These are phyloP conservation scores for Trametes pubescens DNA, from an alignment of 1,284 basidiomycete genomes.

Conservation along the genomic window DNA sequence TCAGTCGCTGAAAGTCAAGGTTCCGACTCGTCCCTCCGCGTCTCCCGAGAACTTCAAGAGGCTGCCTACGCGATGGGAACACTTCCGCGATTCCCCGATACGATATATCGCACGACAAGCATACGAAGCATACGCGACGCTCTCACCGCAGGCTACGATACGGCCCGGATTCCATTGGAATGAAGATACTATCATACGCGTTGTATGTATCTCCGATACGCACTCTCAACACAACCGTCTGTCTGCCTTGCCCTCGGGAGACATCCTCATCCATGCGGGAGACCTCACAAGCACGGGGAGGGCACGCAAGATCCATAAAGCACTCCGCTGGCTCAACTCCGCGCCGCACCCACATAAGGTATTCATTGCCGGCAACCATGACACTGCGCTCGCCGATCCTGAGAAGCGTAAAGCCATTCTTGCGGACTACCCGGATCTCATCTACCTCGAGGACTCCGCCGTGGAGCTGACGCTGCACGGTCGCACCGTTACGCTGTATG, in stretches of 20 bases:
- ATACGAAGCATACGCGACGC: neutral
- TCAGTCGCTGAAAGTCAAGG: neutral
- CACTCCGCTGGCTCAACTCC: slow-evolving; percentile 41
- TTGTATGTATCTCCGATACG: neutral
- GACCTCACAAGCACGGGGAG: slow-evolving; percentile 48
- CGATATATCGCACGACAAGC: neutral
- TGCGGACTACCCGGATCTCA: slow-evolving; percentile 35
- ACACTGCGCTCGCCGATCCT: slow-evolving; percentile 37
- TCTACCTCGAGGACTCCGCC: slow-evolving; percentile 42
- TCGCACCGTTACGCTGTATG: slow-evolving; percentile 26
- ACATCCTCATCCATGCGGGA: slow-evolving; percentile 45
- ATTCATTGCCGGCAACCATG: slow-evolving; percentile 54
- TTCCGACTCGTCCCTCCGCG: neutral
- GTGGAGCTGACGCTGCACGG: slow-evolving; percentile 37
- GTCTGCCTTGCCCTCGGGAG: slow-evolving; percentile 20
- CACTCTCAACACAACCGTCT: neutral
- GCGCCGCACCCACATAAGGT: slow-evolving; percentile 49
- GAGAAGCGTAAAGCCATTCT: slow-evolving; percentile 14
- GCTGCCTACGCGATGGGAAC: neutral
- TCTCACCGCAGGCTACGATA: neutral
- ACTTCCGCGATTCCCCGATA: neutral
- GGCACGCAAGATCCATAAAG: slow-evolving; percentile 41
- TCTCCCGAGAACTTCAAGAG: neutral
- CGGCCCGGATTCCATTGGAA: neutral
- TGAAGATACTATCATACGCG: neutral